Base-by-base conservation (phyloP, 2,329 filamentous ascomycete genomes). In the Fusarium sublunatum region DNA sequence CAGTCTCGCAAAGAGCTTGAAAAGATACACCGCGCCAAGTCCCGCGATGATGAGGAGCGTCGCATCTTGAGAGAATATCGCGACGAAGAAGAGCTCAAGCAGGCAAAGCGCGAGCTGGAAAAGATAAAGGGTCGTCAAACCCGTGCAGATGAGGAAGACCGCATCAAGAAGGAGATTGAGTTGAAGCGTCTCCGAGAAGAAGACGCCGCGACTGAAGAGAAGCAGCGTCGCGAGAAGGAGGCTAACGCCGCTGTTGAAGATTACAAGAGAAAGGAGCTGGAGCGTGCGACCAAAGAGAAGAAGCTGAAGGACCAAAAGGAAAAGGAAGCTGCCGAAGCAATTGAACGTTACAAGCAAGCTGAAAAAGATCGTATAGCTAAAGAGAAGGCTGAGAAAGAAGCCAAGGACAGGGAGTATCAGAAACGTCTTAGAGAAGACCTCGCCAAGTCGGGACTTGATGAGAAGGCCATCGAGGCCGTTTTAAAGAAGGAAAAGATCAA, bases 381-480 rank as follows among this genome's bases (percentile, higher is more conserved):
- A 53, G 80, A 83, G 36, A 77, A 78, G 60, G 78, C 79, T 51
- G 81, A 83, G 53, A 78, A 77, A 61, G 83, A 83, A 59, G 72
- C 68, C 13, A 66, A 48, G 15, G 67, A 70, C n/a, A 61, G 31
- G 60, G 81, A 87, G 67, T 87, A 85, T 65, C 80, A 83, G 69
- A 77, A 78, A 25, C 81, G 83, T 36, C 75, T 89, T 42, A 83
- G 85, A 67, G 83, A 87, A 62, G 82, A 87, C 45, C 76, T 89
- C 34, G 74, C 84, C 56, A 82, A 83, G 44, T 84, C 86, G 3
- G 86, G 87, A 3, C 76, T 89, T 38, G 81, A 83, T 67, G 84
- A 87, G 67, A 81, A 82, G 64, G 81, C 83, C 60, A 88, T 89
- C 64, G 76, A 80, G 38, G 84, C 85, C 19, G 84, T 89, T 59